Evolutionary conservation across 1,284 basidiomycete species (phyloP), one percentile per base, ranked within the genome.

Genomic region (Microbotryum silenes-acaulis): DNA sequence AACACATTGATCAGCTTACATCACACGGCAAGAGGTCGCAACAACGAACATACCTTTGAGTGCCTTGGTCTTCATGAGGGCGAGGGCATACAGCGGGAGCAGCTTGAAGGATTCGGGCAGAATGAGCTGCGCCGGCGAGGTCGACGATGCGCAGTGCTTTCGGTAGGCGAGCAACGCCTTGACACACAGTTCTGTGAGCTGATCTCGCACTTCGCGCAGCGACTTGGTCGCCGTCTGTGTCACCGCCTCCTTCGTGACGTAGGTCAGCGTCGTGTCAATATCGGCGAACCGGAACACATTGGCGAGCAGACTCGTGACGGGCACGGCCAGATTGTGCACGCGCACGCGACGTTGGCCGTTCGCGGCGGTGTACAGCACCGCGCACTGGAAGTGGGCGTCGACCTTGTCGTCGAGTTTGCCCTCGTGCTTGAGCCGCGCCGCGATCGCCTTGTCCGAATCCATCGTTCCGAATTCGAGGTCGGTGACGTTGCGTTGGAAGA

Each of bases 281-380:
- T 99, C 96, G 27, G 92, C 92, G 74, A 81, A 90, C 57, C 89
- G 83, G 79, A 94, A 99, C 6, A 98, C 86, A 72, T 90, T 96
- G 20, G 86, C 91, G 14, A 93, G 89, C 61, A 97, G 77, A 53
- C 85, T 82, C 2, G 86, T 88, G 2, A 92, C 85, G 33, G 86
- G 86, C 56, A 97, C 75, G 0, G 87, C 87, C 23, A 97, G 77
- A 72, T 98, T 99, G 74, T 87, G 82, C 51, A 85, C 83, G 57
- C 96, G 80, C 44, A 97, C 93, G 62, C 91, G 81, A 31, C 96
- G 81, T 73, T 90, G 81, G 6, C 96, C 96, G 6, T 78, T 77
- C 1, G 81, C 75, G 2, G 85, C 86, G 2, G 96, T 98, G 74
- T 98, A 93, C 37, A 98, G 78, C 1, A 90, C 80, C 0, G 96